Evolutionary conservation across 371 early-diverging fungal species (phyloP).

Genomic region (Actinomortierella ambigua): DNA sequence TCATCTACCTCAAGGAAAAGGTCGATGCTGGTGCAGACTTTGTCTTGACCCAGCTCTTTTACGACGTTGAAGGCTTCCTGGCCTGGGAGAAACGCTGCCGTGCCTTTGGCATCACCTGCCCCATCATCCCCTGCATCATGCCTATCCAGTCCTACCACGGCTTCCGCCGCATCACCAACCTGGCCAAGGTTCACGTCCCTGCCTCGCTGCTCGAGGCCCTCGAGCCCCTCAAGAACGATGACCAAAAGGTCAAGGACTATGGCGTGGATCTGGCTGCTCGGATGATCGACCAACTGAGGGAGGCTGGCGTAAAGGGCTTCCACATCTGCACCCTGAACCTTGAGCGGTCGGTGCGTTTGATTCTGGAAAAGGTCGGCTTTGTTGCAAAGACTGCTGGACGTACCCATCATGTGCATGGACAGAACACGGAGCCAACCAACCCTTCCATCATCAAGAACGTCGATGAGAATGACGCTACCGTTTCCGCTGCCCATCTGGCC

Average conservation of each 20-base stretch:
- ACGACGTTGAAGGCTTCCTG: slow-evolving; percentile 77
- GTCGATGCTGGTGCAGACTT: slow-evolving; percentile 94
- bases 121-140: slow-evolving; percentile 95
- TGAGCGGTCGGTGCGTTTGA: slow-evolving; percentile 85
- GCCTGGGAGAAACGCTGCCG: slow-evolving; percentile 79
- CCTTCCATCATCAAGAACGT: slow-evolving; percentile 1
- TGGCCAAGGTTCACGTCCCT: slow-evolving; percentile 86
- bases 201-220: slow-evolving; percentile 62
- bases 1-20: slow-evolving; percentile 81
- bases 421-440: slow-evolving; percentile 15
- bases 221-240: slow-evolving; percentile 89
- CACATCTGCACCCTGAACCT: slow-evolving; percentile 92
- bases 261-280: slow-evolving; percentile 80
- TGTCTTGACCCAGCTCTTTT: slow-evolving; percentile 94
- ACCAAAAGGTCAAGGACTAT: slow-evolving; percentile 92
- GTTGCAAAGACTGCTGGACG: slow-evolving; percentile 35
- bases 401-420: slow-evolving; percentile 12
- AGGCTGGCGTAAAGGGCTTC: slow-evolving; percentile 61
- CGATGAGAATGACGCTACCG: slow-evolving; percentile 24
- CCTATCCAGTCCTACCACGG: slow-evolving; percentile 91
- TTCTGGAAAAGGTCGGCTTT: slow-evolving; percentile 74
- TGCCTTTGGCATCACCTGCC: slow-evolving; percentile 72
- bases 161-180: slow-evolving; percentile 86
- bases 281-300: slow-evolving; percentile 69
- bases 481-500: slow-evolving; percentile 55